phyloP scores from a whole-genome alignment of 1,284 basidiomycete genomes.

The Thelephora terrestris region DNA sequence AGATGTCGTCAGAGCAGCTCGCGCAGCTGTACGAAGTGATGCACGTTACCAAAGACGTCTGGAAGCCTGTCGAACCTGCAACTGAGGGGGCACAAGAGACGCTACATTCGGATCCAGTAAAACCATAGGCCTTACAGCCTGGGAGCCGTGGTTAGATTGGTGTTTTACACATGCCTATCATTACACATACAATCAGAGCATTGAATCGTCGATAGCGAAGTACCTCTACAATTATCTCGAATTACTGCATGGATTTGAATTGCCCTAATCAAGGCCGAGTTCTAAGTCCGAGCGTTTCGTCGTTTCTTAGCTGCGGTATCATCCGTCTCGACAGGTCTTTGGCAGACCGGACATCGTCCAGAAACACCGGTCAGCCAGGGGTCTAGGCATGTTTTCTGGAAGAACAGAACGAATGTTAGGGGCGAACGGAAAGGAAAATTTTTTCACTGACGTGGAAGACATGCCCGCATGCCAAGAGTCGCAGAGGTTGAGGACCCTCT shows the following conservation, averaged over 20 bases:
- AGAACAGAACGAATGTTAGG: conserved; percentile 1
- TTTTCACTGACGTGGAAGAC: conserved; percentile 64
- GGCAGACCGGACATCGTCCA: conserved; percentile 72
- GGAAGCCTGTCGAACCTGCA: conserved; percentile 42
- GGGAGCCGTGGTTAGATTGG: too few relatives aligned
- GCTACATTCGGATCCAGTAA: too few relatives aligned
- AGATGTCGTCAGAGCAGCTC: conserved; percentile 89
- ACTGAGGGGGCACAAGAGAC: too few relatives aligned
- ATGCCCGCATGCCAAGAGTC: conserved; percentile 65
- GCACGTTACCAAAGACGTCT: conserved; percentile 80
- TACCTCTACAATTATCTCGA: not conserved
- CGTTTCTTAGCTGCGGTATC: conserved; percentile 15
- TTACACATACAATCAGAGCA: too few relatives aligned
- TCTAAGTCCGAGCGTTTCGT: too few relatives aligned
- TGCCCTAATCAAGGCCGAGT: too few relatives aligned
- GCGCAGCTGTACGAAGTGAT: conserved; percentile 89
- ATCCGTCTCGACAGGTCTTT: conserved; percentile 38
- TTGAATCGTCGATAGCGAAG: too few relatives aligned
- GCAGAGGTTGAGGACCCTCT: conserved; percentile 61
- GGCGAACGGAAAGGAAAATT: not conserved
- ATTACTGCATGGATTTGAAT: too few relatives aligned
- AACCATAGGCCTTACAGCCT: too few relatives aligned
- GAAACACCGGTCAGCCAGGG: conserved; percentile 71
- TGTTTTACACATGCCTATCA: too few relatives aligned
- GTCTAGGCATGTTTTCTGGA: conserved; percentile 68